Percentiles rank a stretch among this genome's conserved stretches.
Conservation (phyloP, 345 rosid genomes). For the Linum tenue region DNA sequence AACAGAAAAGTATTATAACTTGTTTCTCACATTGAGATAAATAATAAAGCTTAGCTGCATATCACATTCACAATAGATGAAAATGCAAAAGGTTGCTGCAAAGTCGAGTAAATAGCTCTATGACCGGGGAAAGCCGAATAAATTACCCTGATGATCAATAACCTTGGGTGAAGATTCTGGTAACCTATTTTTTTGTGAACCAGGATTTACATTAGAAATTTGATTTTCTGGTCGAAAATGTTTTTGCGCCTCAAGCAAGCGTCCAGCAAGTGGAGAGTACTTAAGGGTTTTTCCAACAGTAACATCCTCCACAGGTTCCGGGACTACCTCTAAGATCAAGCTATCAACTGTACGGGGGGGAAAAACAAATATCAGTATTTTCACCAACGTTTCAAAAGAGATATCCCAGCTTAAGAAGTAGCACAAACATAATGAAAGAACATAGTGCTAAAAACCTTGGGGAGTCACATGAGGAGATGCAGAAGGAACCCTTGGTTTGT, state of each 20-base stretch:
- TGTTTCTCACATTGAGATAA: constrained; percentile 31
- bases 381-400: neutral
- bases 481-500: constrained; percentile 58
- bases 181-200: constrained; percentile 24
- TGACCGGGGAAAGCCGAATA: constrained; percentile 22
- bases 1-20: constrained; percentile 48
- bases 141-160: constrained; percentile 64
- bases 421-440: constrained; percentile 10
- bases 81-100: neutral
- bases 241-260: constrained; percentile 33
- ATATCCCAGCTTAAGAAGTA: constrained; percentile 8
- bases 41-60: constrained; percentile 11
- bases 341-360: constrained; percentile 43
- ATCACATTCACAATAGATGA: neutral
- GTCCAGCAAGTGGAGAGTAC: constrained; percentile 27
- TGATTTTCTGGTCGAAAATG: constrained; percentile 28
- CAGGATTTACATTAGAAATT: constrained; percentile 22
- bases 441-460: constrained; percentile 28
- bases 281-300: constrained; percentile 62
- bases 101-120: constrained; percentile 9
- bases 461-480: constrained; percentile 32
- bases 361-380: constrained; percentile 5
- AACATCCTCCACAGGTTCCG: constrained; percentile 48
- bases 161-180: constrained; percentile 28
- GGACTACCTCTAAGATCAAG: constrained; percentile 46